phyloP scores from a whole-genome alignment of 2,329 filamentous ascomycete species.

The Magnaporthiopsis rhizophila region DNA sequence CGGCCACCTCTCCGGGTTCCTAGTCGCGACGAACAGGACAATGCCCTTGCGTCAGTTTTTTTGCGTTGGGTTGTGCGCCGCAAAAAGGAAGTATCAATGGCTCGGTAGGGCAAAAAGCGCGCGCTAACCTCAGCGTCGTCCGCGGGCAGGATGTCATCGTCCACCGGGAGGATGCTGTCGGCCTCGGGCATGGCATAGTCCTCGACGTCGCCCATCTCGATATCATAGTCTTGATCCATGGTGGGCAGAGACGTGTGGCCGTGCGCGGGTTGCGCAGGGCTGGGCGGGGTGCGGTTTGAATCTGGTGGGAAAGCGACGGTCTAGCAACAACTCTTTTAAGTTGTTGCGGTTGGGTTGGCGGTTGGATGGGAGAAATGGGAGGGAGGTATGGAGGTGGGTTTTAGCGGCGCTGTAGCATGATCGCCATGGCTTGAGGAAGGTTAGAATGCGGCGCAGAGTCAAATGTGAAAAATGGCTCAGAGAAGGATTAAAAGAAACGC shows the following conservation, averaged over 20 bases:
- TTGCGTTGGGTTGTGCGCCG: conserved; percentile 1
- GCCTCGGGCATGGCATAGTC: conserved; percentile 19
- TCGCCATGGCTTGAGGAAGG: too few species aligned
- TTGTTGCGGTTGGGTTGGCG: neutral
- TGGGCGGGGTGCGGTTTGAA: neutral
- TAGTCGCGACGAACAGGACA: conserved; percentile 13
- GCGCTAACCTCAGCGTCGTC: conserved; percentile 18
- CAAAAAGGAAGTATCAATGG: neutral
- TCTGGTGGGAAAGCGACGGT: neutral
- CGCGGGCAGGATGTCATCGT: conserved; percentile 23
- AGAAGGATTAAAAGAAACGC: neutral
- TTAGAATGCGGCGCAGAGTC: neutral
- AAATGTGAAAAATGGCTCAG: neutral
- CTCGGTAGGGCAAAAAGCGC: neutral
- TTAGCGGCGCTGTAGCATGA: neutral
- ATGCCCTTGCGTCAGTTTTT: conserved; percentile 7
- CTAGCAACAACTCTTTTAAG: too few species aligned
- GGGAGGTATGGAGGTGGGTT: neutral
- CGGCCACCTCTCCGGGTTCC: conserved; percentile 34
- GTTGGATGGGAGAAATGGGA: neutral
- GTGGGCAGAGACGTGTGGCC: conserved; percentile 13
- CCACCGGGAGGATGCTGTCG: conserved; percentile 18
- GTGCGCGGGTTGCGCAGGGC: neutral
- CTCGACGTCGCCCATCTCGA: conserved; percentile 58
- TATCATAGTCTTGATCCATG: conserved; percentile 53